Conservation (phyloP, 768 basidiomycete species). For the Russula vinacea region DNA sequence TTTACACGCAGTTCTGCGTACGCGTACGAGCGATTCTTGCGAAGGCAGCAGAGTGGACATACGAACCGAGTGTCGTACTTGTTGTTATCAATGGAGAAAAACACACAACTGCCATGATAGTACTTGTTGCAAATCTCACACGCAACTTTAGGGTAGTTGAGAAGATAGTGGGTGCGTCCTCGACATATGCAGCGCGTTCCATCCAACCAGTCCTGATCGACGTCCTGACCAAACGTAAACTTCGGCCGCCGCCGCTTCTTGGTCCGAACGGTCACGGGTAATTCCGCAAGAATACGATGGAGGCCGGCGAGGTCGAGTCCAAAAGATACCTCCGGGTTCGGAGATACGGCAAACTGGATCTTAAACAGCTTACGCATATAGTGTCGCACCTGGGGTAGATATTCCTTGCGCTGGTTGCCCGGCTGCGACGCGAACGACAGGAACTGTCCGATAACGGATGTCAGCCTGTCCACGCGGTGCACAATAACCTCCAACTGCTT, state of each 20-base stretch:
- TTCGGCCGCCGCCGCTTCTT: conserved; percentile 60
- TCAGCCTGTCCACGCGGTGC: conserved; percentile 73
- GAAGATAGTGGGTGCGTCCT: conserved; percentile 58
- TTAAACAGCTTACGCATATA: conserved; percentile 89
- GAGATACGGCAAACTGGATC: conserved; percentile 85
- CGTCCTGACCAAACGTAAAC: conserved; percentile 74
- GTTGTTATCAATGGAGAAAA: conserved; percentile 53
- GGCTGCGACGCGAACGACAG: conserved; percentile 66
- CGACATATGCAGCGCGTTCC: conserved; percentile 80
- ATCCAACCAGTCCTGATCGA: conserved; percentile 69
- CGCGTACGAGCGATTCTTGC: conserved; percentile 66
- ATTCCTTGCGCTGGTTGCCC: conserved; percentile 69
- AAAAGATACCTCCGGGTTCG: conserved; percentile 75
- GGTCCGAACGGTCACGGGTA: conserved; percentile 48
- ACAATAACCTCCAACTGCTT: conserved; percentile 77
- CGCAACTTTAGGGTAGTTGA: conserved; percentile 59
- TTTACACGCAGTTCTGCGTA: conserved; percentile 76
- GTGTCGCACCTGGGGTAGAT: conserved; percentile 79
- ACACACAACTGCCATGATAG: conserved; percentile 76
- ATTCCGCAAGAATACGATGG: conserved; percentile 74
- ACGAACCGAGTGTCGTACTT: conserved; percentile 45
- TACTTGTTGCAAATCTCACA: conserved; percentile 63
- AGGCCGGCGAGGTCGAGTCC: conserved; percentile 79
- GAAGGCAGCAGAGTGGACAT: conserved; percentile 76
- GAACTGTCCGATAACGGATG: conserved; percentile 75